These are phyloP conservation scores for Epichloe glyceriae DNA, from an alignment of 2,329 filamentous ascomycete genomes.

Conservation along the genomic window DNA sequence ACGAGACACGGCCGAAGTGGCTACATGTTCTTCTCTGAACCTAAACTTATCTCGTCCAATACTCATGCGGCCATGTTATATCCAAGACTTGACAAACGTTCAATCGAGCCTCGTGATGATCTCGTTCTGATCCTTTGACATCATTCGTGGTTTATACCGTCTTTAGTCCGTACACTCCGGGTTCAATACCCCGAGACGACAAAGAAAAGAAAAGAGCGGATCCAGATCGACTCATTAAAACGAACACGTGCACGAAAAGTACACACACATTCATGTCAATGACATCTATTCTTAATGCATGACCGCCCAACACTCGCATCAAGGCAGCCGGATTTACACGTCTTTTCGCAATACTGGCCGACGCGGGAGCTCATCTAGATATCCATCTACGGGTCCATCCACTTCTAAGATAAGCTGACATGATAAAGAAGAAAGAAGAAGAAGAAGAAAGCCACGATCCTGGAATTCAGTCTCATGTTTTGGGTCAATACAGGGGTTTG, in stretches of 20 bases:
- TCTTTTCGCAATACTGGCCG: neutral
- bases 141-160: too few relatives aligned
- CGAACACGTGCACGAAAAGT: neutral
- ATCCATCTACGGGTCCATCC: conserved; percentile 2
- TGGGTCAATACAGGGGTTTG: neutral
- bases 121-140: too few relatives aligned
- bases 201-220: too few relatives aligned
- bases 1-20: too few relatives aligned
- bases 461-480: neutral
- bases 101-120: too few relatives aligned
- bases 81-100: too few relatives aligned
- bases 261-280: neutral
- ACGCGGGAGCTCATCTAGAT: conserved; percentile 1
- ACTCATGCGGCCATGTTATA: too few relatives aligned
- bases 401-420: neutral
- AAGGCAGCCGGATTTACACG: neutral
- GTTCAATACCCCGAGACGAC: too few relatives aligned
- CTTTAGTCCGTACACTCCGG: too few relatives aligned
- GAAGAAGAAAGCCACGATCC: neutral
- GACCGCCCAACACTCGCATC: neutral
- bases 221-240: neutral
- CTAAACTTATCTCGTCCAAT: too few relatives aligned
- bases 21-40: too few relatives aligned
- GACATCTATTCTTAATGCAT: conserved; percentile 1
- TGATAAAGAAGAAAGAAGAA: neutral